Percentiles rank a stretch among this genome's conserved stretches.
Conservation (phyloP, 2,329 filamentous ascomycete species). For the Dactylellina drechsleri region DNA sequence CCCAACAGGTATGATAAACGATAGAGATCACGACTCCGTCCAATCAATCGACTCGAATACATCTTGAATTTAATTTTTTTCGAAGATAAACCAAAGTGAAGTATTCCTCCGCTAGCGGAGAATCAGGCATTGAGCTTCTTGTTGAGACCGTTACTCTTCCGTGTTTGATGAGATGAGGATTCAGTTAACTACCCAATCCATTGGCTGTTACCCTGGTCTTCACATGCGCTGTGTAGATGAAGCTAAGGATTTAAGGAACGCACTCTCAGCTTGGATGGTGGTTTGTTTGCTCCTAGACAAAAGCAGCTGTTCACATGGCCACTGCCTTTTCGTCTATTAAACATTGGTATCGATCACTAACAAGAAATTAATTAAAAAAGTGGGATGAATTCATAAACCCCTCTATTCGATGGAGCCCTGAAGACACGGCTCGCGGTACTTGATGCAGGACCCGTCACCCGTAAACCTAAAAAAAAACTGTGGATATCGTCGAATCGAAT, state of each 20-base stretch:
- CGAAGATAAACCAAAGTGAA: not conserved
- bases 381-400: constrained; percentile 16
- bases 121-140: too few relatives aligned
- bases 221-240: constrained; percentile 35
- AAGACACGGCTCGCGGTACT: constrained; percentile 43
- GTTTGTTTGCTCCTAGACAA: constrained; percentile 22
- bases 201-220: constrained; percentile 31
- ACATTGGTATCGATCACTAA: constrained; percentile 34
- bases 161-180: too few relatives aligned
- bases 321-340: constrained; percentile 43
- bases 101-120: not conserved
- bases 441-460: constrained; percentile 15
- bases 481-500: constrained; percentile 11
- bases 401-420: constrained; percentile 22
- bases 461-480: constrained; percentile 28
- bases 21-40: not conserved
- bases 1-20: constrained; percentile 10
- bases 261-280: constrained; percentile 19
- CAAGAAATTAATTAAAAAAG: constrained; percentile 9
- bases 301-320: constrained; percentile 48
- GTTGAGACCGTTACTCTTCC: too few relatives aligned
- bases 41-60: not conserved
- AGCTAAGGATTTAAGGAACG: constrained; percentile 25
- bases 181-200: constrained; percentile 18
- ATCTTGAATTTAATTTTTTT: too few relatives aligned